Conservation (phyloP, 2,329 filamentous ascomycete genomes). For the Parastagonospora avenae region DNA sequence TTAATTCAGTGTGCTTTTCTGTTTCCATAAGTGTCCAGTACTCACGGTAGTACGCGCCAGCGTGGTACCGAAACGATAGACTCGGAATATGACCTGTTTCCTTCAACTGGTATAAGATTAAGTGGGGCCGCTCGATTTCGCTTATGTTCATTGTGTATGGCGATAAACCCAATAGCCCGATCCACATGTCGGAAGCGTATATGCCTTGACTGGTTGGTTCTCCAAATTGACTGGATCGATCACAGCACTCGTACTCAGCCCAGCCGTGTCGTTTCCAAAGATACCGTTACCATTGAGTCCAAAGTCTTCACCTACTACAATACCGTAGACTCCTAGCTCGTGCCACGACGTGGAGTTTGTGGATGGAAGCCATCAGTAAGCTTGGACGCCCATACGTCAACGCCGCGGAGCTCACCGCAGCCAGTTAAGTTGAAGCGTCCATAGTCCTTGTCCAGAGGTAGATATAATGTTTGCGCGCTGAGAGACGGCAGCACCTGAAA, state of each 20-base stretch:
- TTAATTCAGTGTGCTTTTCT: not conserved
- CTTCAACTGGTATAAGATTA: conserved; percentile 57
- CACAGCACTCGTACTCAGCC: conserved; percentile 43
- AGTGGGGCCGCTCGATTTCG: conserved; percentile 60
- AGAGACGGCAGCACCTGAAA: conserved; percentile 31
- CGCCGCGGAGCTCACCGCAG: conserved; percentile 15
- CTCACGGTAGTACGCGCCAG: conserved; percentile 66
- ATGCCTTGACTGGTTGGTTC: conserved; percentile 30
- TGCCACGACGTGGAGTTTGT: conserved; percentile 53
- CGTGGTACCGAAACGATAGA: conserved; percentile 73
- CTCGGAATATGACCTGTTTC: conserved; percentile 64
- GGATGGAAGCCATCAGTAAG: conserved; percentile 12
- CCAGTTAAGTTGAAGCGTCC: conserved; percentile 48
- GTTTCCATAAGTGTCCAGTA: not conserved
- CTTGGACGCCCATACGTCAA: conserved; percentile 4
- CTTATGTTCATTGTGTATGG: conserved; percentile 53
- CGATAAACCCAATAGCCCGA: conserved; percentile 51
- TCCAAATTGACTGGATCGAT: conserved; percentile 18
- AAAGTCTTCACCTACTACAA: conserved; percentile 60
- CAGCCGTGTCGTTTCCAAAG: conserved; percentile 60
- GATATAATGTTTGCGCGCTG: conserved; percentile 16
- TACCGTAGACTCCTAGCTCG: conserved; percentile 61
- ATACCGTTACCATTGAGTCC: conserved; percentile 64
- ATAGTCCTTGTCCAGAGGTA: conserved; percentile 50
- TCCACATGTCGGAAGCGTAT: conserved; percentile 44